phyloP scores from a whole-genome alignment of 2,329 filamentous ascomycete species.

The Nectriaceae sp. region DNA sequence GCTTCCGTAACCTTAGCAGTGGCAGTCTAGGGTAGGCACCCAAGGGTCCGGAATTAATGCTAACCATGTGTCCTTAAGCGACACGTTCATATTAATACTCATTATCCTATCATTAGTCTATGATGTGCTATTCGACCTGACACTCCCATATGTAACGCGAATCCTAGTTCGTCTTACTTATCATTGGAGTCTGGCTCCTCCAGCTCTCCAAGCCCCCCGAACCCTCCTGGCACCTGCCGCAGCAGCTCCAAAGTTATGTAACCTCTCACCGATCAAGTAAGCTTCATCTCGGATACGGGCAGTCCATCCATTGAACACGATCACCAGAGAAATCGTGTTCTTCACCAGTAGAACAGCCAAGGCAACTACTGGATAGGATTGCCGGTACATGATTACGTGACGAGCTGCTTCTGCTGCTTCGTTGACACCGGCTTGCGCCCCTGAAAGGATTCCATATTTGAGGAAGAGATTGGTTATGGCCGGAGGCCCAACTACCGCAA shows the following conservation, averaged over 20 bases:
- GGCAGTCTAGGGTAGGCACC: too few relatives aligned
- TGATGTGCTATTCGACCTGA: background rate
- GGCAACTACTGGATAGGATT: slow-evolving; percentile 70
- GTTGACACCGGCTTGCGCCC: slow-evolving; percentile 18
- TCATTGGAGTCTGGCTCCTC: slow-evolving; percentile 32
- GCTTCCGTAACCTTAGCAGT: too few relatives aligned
- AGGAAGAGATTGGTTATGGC: slow-evolving; percentile 48
- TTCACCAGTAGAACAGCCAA: slow-evolving; percentile 48
- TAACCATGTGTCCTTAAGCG: too few relatives aligned
- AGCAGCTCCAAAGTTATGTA: slow-evolving; percentile 83
- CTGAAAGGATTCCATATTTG: slow-evolving; percentile 23
- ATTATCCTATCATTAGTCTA: too few relatives aligned
- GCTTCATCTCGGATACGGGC: slow-evolving; percentile 88
- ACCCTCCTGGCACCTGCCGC: slow-evolving; percentile 39
- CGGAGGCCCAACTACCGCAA: slow-evolving; percentile 67
- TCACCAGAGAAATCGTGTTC: slow-evolving; percentile 51
- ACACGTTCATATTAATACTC: too few relatives aligned
- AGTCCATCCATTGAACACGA: slow-evolving; percentile 74
- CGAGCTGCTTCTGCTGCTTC: slow-evolving; percentile 30
- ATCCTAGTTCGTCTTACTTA: background rate
- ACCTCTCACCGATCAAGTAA: slow-evolving; percentile 88
- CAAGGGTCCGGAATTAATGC: too few relatives aligned
- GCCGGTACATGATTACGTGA: slow-evolving; percentile 47
- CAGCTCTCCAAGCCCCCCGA: slow-evolving; percentile 39
- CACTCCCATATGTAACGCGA: background rate